Evolutionary conservation across 331 rosid species (phyloP).

Genomic region (Acacia concinna): DNA sequence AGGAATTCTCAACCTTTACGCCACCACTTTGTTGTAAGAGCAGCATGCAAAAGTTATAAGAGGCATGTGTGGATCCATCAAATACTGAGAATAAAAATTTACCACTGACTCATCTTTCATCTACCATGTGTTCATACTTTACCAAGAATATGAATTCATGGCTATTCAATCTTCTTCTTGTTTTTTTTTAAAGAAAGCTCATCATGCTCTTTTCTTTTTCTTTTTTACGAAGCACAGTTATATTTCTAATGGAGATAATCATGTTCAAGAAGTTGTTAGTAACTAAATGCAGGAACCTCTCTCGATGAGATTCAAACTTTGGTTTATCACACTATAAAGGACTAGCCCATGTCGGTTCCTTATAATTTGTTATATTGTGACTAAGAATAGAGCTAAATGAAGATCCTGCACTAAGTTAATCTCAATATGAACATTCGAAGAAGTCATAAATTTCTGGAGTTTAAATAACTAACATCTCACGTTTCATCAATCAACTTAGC

Average conservation of each 20-base stretch:
- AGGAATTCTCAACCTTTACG: conserved; percentile 27
- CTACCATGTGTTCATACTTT: background rate
- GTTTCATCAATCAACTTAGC: conserved; percentile 17
- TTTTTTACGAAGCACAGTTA: too few relatives aligned
- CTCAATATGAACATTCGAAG: background rate
- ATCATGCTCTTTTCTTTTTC: too few relatives aligned
- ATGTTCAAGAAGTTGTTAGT: accelerated
- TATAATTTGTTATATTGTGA: background rate
- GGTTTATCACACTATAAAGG: accelerated
- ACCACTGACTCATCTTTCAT: background rate
- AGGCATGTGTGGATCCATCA: background rate
- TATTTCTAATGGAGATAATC: too few relatives aligned
- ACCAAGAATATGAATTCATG: background rate
- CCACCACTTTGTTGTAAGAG: conserved; percentile 38
- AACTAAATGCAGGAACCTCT: too few relatives aligned
- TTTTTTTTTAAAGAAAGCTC: too few relatives aligned
- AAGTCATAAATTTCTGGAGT: background rate
- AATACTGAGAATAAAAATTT: background rate
- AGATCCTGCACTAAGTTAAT: background rate
- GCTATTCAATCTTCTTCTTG: too few relatives aligned
- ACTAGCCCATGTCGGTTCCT: too few relatives aligned
- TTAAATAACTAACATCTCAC: conserved; percentile 17
- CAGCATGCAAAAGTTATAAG: background rate
- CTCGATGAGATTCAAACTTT: too few relatives aligned
- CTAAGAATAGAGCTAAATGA: background rate